Conservation (phyloP, 495 filamentous ascomycete species). For the Xylaria castorea region DNA sequence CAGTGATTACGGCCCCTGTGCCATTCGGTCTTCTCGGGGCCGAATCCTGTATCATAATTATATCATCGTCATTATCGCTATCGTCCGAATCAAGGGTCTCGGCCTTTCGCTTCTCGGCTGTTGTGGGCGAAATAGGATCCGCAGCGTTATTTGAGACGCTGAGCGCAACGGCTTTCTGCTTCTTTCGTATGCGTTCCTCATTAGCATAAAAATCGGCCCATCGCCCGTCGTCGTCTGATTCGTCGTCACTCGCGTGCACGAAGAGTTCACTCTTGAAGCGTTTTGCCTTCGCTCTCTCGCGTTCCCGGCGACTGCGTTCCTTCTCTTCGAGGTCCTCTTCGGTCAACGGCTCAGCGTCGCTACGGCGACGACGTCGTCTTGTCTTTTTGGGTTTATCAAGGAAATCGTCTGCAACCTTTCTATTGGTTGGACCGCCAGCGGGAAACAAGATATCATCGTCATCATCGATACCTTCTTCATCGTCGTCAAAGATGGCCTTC, state of each 20-base stretch:
- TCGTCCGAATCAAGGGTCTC: slow-evolving; percentile 31
- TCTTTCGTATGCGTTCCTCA: slow-evolving; percentile 57
- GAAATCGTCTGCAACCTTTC: slow-evolving; percentile 53
- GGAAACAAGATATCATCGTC: slow-evolving; percentile 67
- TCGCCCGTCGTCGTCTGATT: slow-evolving; percentile 70
- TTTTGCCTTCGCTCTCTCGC: slow-evolving; percentile 66
- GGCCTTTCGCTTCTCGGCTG: slow-evolving; percentile 37
- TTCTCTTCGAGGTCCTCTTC: slow-evolving; percentile 52
- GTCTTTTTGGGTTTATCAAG: slow-evolving; percentile 58
- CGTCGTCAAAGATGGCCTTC: slow-evolving; percentile 66
- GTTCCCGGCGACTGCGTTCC: slow-evolving; percentile 59
- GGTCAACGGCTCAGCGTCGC: slow-evolving; percentile 56
- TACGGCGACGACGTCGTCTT: slow-evolving; percentile 46
- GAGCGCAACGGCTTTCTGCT: slow-evolving; percentile 40
- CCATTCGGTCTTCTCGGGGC: slow-evolving; percentile 27
- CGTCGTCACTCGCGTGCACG: slow-evolving; percentile 80
- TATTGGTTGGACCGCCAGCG: slow-evolving; percentile 66
- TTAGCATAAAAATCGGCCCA: slow-evolving; percentile 71
- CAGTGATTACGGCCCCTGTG: slow-evolving; percentile 26
- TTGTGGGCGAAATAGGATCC: slow-evolving; percentile 29
- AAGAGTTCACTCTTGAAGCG: slow-evolving; percentile 86
- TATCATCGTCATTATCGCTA: slow-evolving; percentile 45
- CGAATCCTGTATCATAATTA: slow-evolving; percentile 25
- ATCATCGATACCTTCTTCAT: slow-evolving; percentile 65
- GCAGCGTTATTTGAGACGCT: not conserved